Evolutionary conservation across 306 rosid species (phyloP), one percentile per base, ranked within the genome.

Genomic region (Sechiopsis laciniata): DNA sequence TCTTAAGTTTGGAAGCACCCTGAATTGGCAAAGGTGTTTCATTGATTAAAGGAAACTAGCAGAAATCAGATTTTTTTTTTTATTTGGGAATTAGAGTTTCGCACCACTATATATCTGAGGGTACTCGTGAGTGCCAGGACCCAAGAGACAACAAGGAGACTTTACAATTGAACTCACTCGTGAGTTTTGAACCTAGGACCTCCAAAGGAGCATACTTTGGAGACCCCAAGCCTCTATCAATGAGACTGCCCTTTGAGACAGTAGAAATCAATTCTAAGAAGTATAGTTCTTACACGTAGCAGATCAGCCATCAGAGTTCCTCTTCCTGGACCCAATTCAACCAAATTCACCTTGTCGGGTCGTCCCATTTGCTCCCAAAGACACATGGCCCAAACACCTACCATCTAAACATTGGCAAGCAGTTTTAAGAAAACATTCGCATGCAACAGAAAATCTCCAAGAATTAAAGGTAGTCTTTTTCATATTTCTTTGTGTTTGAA

Each of bases 331-430:
- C 99, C 99, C 22, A 94, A 85, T 88, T 94, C 96, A 7, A 94
- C 78, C 14, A 94, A 74, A 84, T 89, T 91, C 59, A 94, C 82
- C 54, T 76, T 83, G 21, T 62, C 74, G 0, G 97, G 99, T 72
- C 81, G 96, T 21, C 95, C 99, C 99, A 94, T 89, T 89, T 94
- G 99, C 92, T 94, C 92, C 99, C 99, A 94, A 7, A 94, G 72
- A 80, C 92, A 91, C 95, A 94, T 85, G 75, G 87, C 96, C 99
- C 99, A 94, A 19, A 94, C 92, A 76, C 97, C 97, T 79, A 91
- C 75, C 92, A 94, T 89, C 97, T 94, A 75, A 32, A 75, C 69
- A 21, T 71, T 75, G 11, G 74, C 71, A 83, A n/a, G 55, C 70
- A 75, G 65, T 74, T 72, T 32, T 11, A 56, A 63, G 24, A 71